Conservation (phyloP, 768 basidiomycete genomes). For the Cyathus striatus region DNA sequence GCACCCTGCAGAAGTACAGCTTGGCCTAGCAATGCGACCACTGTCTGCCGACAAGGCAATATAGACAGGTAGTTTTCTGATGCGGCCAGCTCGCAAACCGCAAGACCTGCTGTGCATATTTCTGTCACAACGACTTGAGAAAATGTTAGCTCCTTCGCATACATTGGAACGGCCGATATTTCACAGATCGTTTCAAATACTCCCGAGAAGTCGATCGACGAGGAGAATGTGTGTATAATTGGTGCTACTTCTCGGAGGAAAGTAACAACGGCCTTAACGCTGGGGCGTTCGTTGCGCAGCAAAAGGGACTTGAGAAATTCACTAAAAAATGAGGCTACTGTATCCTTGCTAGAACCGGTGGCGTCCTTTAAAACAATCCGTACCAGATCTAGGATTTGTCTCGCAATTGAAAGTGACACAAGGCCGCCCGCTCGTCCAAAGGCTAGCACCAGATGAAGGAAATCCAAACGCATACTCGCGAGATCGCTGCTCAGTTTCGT, state of each 20-base stretch:
- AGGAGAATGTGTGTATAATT: constrained; percentile 44
- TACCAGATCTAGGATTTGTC: constrained; percentile 49
- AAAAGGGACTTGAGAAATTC: constrained; percentile 47
- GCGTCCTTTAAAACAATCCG: constrained; percentile 53
- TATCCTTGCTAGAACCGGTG: constrained; percentile 24
- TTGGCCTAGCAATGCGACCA: constrained; percentile 37
- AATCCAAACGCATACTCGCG: constrained; percentile 58
- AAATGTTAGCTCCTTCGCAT: constrained; percentile 50
- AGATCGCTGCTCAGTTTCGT: constrained; percentile 49
- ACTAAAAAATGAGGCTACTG: constrained; percentile 47
- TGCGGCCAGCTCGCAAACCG: constrained; percentile 41
- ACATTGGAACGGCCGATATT: constrained; percentile 38
- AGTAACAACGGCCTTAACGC: constrained; percentile 41
- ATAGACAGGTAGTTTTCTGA: constrained; percentile 34
- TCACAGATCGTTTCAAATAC: constrained; percentile 46
- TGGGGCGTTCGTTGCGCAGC: constrained; percentile 36
- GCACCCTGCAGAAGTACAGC: constrained; percentile 43
- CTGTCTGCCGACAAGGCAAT: constrained; percentile 31
- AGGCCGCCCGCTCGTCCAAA: constrained; percentile 50
- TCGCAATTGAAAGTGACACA: constrained; percentile 30
- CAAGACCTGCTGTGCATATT: constrained; percentile 40
- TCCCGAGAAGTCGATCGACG: constrained; percentile 50
- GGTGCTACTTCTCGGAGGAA: constrained; percentile 55
- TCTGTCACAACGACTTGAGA: constrained; percentile 38
- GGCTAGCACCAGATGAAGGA: constrained; percentile 46